Evolutionary conservation across 345 rosid genomes (phyloP), one percentile per base, ranked within the genome.

Genomic region (Ailanthus altissimus): DNA sequence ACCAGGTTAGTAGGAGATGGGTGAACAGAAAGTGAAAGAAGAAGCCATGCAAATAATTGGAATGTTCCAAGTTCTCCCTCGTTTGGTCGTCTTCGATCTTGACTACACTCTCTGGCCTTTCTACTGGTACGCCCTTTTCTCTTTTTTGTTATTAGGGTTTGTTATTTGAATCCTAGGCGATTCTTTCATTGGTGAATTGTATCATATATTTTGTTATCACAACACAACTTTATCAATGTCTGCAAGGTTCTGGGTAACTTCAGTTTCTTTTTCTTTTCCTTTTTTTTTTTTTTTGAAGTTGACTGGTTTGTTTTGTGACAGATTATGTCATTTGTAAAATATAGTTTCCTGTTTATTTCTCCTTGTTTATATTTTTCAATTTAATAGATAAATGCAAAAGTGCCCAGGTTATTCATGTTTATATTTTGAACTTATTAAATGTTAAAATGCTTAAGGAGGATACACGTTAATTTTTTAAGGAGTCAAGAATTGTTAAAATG

Each of bases 31-130:
- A 61, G 89, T 88, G 51, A 91, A 86, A 81, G 85, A 72, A 21
- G 95, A 89, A 40, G 95, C 91, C 10, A 73, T 85, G 79, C 85
- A 78, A 72, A 83, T 88, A 8, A 84, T 89, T 0, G 91, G 89
- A 78, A 86, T 83, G 89, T 88, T 88, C 72, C 88, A 88, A 76
- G 43, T 88, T 20, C 86, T 91, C 69, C 97, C 93, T 5, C 87
- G 76, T 83, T 76, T 91, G 47, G 88, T 91, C 18, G 92, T 92
- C 83, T 92, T 92, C 81, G 97, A 89, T 83, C 94, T 92, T 72
- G 97, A 92, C 83, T 92, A 87, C 78, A 92, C 97, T 72, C 94
- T 92, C 83, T 92, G 97, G 93, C 97, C 94, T 75, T 92, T 92
- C 75, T 92, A 90, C 86, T 92, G 97, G 97, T 92, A 74, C 11